Evolutionary conservation across 371 early-diverging fungal species (phyloP).

Genomic region (Mucor velutinosus): DNA sequence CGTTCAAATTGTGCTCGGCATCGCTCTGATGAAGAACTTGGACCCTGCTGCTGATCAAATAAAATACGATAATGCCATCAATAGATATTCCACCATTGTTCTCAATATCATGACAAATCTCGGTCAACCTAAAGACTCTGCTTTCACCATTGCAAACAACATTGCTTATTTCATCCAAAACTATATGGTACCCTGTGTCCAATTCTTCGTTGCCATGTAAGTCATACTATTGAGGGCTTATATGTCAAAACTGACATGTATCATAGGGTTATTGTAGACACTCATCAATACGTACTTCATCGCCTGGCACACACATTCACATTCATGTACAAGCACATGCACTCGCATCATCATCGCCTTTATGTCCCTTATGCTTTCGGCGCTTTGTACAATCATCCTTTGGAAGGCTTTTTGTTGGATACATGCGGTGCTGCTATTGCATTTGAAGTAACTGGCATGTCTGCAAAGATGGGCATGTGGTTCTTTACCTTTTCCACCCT

Average conservation of each 20-base stretch:
- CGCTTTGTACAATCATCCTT: constrained; percentile 77
- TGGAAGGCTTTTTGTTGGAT: constrained; percentile 77
- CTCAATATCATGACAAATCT: background rate
- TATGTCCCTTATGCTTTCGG: constrained; percentile 76
- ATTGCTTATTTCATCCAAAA: constrained; percentile 13
- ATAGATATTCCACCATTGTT: constrained; percentile 4
- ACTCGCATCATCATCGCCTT: constrained; percentile 74
- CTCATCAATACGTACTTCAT: constrained; percentile 75
- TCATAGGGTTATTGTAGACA: constrained; percentile 55
- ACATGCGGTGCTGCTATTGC: constrained; percentile 71
- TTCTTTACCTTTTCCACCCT: constrained; percentile 73
- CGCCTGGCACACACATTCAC: constrained; percentile 66
- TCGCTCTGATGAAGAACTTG: constrained; percentile 24
- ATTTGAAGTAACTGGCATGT: constrained; percentile 67
- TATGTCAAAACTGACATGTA: background rate
- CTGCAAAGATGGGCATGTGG: constrained; percentile 63
- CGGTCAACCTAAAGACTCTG: constrained; percentile 3
- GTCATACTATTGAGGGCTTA: background rate
- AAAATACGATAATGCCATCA: constrained; percentile 13
- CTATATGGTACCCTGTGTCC: constrained; percentile 17
- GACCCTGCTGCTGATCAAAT: constrained; percentile 20
- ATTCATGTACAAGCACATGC: constrained; percentile 69
- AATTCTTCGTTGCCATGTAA: constrained; percentile 32
- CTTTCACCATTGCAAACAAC: background rate
- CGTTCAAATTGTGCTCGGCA: constrained; percentile 40